Base-by-base conservation (phyloP, 164 flowering plant genomes). In the Tetrastigma voinierianum region DNA sequence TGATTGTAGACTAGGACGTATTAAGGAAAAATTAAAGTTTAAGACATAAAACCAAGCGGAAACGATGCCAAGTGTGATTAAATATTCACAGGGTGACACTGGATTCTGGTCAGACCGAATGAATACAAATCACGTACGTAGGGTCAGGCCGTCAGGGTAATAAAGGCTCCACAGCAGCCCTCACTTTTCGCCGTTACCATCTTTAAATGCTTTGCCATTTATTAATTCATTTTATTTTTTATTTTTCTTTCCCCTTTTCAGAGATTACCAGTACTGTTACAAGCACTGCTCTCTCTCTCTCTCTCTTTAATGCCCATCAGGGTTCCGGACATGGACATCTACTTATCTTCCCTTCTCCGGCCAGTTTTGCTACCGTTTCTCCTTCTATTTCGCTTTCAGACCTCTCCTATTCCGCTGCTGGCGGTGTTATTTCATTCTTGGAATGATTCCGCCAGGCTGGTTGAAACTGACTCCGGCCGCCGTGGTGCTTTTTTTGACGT, bases 61-160 rank as follows among this genome's bases (percentile, higher is more conserved):
- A 32, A 32, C 0, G 40, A 32, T 32, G 40, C 40, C 40, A 32
- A 4, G 40, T 3, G 40, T 4, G 40, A 32, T 32, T 10, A 11
- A n/a, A 23, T 15, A 8, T 20, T 46, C 74, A 59, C 55, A 32
- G 49, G 24, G 60, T 11, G 46, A 59, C 66, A 65, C 61, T 8
- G 70, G 70, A 71, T 65, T 65, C 65, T 46, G 0, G 40, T 71
- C 60, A 53, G 70, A 71, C 69, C 60, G 32, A 65, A 65, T 32
- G 43, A 43, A 10, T 15, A 12, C 56, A 11, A n/a, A n/a, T 10
- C 10, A 53, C 23, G 12, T 49, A 49, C 52, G n/a, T n/a, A 14
- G 15, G n/a, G n/a, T n/a, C n/a, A n/a, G n/a, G n/a, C n/a, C n/a
- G n/a, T n/a, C 4, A 14, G 15, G 4, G 52, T 49, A 49, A 49